A percentile compares a stretch with the other conserved stretches of the same genome.
These are phyloP conservation scores for Zizania palustris DNA, from an alignment of 202 grass and related monocot genomes.

Conservation along the genomic window DNA sequence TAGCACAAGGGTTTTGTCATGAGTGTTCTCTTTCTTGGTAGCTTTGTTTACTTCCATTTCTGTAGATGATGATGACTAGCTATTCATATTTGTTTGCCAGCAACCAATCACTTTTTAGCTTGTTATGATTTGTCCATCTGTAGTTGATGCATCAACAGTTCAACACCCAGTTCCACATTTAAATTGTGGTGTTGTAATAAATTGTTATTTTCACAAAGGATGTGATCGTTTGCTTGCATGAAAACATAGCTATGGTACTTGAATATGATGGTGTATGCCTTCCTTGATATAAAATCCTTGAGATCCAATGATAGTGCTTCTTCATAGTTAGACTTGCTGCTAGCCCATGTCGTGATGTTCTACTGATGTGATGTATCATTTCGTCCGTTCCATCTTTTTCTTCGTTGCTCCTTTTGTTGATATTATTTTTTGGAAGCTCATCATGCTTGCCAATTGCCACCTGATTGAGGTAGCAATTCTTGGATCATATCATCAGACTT, in stretches of 20 bases:
- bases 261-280: conserved; percentile 28
- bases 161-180: conserved; percentile 14
- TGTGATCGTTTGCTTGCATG: conserved; percentile 26
- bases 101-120: conserved; percentile 43
- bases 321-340: neutral
- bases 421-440: neutral
- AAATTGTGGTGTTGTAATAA: conserved; percentile 49
- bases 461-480: no score
- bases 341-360: neutral
- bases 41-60: conserved; percentile 46
- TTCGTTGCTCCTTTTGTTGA: conserved; percentile 4
- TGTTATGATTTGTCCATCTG: conserved; percentile 3
- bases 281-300: conserved; percentile 16
- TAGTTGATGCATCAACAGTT: conserved; percentile 31
- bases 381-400: neutral
- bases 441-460: no score
- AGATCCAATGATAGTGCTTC: neutral
- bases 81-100: conserved; percentile 31
- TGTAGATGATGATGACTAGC: conserved; percentile 62
- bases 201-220: conserved; percentile 40
- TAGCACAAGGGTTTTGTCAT: conserved; percentile 86
- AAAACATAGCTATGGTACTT: conserved; percentile 7
- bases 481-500: no score
- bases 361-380: neutral
- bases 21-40: conserved; percentile 87